Conservation (phyloP, 2,329 filamentous ascomycete genomes). For the Phymatotrichopsis omnivora region DNA sequence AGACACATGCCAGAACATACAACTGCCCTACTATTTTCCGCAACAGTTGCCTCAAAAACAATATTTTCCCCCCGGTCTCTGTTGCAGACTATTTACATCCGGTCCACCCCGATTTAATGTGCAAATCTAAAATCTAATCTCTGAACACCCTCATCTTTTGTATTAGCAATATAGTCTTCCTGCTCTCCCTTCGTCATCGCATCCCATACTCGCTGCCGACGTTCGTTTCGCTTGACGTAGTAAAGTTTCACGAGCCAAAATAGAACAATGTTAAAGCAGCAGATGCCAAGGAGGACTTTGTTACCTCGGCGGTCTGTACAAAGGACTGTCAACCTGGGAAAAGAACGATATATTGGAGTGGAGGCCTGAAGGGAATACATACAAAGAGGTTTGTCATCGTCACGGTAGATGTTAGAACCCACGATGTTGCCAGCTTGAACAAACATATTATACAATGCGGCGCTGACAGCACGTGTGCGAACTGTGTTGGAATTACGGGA, state of each 20-base stretch:
- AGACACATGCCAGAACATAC: too few relatives aligned
- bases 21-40: too few relatives aligned
- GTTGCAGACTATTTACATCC: not conserved
- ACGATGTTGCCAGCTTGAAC: constrained; percentile 41
- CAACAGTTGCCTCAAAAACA: too few relatives aligned
- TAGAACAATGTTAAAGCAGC: constrained; percentile 41
- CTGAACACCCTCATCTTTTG: constrained; percentile 45
- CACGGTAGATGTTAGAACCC: constrained; percentile 44
- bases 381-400: constrained; percentile 45
- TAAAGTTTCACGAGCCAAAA: constrained; percentile 41
- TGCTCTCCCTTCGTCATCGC: constrained; percentile 40
- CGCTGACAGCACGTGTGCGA: constrained; percentile 41
- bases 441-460: constrained; percentile 44
- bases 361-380: not conserved
- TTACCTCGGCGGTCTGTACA: constrained; percentile 40
- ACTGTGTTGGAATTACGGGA: constrained; percentile 43
- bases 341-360: not conserved
- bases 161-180: constrained; percentile 42
- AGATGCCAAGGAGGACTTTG: constrained; percentile 42
- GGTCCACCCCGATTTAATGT: constrained; percentile 34
- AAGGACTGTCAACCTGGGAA: not conserved
- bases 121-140: constrained; percentile 47
- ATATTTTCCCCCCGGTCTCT: too few relatives aligned
- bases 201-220: constrained; percentile 39
- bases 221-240: constrained; percentile 42